Conservation (phyloP, 352 stramenopile genomes). For the Phytopythium sindhum region DNA sequence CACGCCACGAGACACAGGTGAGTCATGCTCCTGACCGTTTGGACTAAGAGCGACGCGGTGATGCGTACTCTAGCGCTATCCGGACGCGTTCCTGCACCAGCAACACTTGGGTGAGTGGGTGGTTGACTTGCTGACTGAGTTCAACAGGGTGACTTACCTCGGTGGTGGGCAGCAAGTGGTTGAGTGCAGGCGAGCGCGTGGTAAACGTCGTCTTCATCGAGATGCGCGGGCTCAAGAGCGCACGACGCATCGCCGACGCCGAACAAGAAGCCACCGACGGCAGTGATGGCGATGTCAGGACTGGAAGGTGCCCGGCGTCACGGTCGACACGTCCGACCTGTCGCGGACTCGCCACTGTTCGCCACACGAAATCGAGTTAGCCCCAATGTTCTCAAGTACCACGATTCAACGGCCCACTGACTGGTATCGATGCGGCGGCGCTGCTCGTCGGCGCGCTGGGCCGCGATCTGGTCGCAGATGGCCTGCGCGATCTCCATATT, state of each 20-base stretch:
- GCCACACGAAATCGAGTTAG: not conserved
- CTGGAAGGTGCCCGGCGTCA: conserved; percentile 2
- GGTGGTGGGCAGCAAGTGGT: conserved; percentile 53
- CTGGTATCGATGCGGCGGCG: conserved; percentile 39
- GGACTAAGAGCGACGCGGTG: not conserved
- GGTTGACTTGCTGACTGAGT: not conserved
- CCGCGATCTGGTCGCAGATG: conserved; percentile 52
- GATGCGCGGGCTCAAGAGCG: conserved; percentile 35
- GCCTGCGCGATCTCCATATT: conserved; percentile 72
- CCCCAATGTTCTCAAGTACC: not conserved
- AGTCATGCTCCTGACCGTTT: not conserved
- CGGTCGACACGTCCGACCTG: conserved; percentile 20
- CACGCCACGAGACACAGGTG: not conserved
- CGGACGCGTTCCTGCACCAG: conserved; percentile 40
- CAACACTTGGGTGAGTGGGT: not conserved
- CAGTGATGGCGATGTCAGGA: not conserved
- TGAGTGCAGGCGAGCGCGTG: conserved; percentile 58
- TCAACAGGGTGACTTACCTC: conserved; percentile 15
- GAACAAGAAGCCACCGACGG: not conserved
- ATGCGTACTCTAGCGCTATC: conserved; percentile 36
- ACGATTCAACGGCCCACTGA: not conserved
- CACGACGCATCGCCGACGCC: conserved; percentile 5
- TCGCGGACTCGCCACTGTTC: conserved; percentile 28
- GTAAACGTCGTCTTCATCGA: conserved; percentile 63
- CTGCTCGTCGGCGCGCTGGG: conserved; percentile 34